phyloP scores from a whole-genome alignment of 345 rosid genomes.

The Euphorbia tirucalli region DNA sequence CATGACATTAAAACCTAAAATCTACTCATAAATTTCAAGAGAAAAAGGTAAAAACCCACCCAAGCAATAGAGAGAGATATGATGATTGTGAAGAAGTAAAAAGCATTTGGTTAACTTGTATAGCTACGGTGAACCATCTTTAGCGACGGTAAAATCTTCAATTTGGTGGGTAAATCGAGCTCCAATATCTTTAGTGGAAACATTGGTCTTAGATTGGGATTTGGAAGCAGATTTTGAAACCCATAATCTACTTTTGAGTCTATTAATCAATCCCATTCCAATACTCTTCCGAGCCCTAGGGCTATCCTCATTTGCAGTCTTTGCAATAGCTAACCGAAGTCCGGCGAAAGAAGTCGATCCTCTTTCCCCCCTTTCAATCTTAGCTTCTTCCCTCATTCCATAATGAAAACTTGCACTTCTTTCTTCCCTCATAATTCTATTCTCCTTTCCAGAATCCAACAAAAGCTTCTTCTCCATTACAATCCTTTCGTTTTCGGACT shows the following conservation, averaged over 20 bases:
- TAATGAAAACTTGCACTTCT: conserved; percentile 70
- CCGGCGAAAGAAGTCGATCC: conserved; percentile 48
- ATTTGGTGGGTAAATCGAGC: not conserved
- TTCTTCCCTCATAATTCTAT: conserved; percentile 9
- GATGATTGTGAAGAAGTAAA: too few species aligned
- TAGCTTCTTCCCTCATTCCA: conserved; percentile 24
- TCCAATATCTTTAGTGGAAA: conserved; percentile 12
- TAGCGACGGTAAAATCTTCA: not conserved
- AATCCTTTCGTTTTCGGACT: conserved; percentile 29
- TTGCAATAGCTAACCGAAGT: conserved; percentile 21
- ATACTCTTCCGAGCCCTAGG: conserved; percentile 33
- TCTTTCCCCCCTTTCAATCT: conserved; percentile 45
- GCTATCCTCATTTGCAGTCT: conserved; percentile 17
- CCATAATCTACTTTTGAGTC: conserved; percentile 54
- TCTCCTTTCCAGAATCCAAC: not conserved
- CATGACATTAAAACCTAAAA: too few species aligned
- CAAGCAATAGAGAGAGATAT: too few species aligned
- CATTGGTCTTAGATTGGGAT: conserved; percentile 11
- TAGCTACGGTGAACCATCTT: too few species aligned
- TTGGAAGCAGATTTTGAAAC: conserved; percentile 37
- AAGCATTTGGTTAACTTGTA: too few species aligned
- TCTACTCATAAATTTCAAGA: too few species aligned
- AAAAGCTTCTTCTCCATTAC: conserved; percentile 20
- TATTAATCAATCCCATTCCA: conserved; percentile 49
- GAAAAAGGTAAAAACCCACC: too few species aligned